Base-by-base conservation (phyloP, 208 protist species). In the Trypanosoma melophagium region DNA sequence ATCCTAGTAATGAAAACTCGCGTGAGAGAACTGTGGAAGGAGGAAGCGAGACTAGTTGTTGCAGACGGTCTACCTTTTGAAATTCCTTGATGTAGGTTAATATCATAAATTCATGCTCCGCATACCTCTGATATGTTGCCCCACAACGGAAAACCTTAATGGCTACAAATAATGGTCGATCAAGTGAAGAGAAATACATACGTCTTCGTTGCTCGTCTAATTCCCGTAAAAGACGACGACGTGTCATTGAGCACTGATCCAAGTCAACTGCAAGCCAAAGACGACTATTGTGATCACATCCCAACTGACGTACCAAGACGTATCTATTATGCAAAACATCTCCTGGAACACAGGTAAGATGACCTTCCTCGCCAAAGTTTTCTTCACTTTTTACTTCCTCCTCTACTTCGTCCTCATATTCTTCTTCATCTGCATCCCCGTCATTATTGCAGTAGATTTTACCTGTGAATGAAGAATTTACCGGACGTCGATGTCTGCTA, bases 91-190 rank as follows among this genome's bases (percentile, higher is more conserved):
- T 76, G 55, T 86, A 87, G 24, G 71, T 53, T 9, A 86, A 74
- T 42, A 92, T 50, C 38, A 71, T 65, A 35, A 60, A 38, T 62
- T 92, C 86, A 57, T 83, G 76, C n/a, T 64, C 28, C 28, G 81
- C 80, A 58, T 63, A 81, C 55, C 76, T 68, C 5, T 62, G 40
- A 73, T 79, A 81, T 60, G 60, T 71, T 19, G 69, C 61, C 51
- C 76, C 69, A 60, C 86, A 90, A 35, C 80, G 81, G 44, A 89
- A 90, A 16, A 87, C 72, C 28, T 93, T 93, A 49, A 93, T 88
- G 50, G 87, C 81, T 38, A 86, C 86, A 51, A 88, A 87, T 57
- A 92, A 50, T 2, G 82, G 77, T 24, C 52, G 54, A 31, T 81
- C 79, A 28, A 47, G 19, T 0, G 72, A 72, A 22, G 72, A 76